Evolutionary conservation across 345 rosid genomes (phyloP).

Genomic region (Euphorbia peplus): DNA sequence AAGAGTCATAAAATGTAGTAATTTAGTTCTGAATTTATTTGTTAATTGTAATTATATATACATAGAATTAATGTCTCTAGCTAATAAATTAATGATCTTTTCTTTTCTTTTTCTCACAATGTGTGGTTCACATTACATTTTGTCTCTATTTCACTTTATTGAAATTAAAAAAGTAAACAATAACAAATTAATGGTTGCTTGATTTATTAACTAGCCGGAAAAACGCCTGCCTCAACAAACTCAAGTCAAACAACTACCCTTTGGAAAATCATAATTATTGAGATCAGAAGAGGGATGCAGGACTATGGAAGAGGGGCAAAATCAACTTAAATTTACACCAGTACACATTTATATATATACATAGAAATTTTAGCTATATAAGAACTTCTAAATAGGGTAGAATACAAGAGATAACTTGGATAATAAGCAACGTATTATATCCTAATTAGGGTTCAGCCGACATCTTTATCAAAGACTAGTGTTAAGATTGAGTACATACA

Average conservation of each 20-base stretch:
- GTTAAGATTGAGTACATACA: no score
- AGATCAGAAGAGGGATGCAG: no score
- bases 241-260: constrained; percentile 7
- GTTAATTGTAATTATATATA: neutral
- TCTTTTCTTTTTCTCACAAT: neutral
- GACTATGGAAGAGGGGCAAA: no score
- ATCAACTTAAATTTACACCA: no score
- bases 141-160: neutral
- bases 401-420: no score
- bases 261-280: neutral
- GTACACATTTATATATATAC: no score
- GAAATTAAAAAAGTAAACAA: neutral
- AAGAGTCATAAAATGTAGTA: neutral
- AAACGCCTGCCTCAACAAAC: constrained; percentile 4
- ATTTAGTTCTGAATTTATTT: neutral
- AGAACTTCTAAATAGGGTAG: no score
- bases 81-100: neutral
- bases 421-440: no score
- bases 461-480: no score
- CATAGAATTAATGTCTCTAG: neutral
- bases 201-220: neutral
- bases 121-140: neutral
- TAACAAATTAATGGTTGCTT: neutral
- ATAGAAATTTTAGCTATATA: no score
- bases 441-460: no score